These are phyloP conservation scores for Dendrocalamus sinicus DNA, from an alignment of 176 grass and related monocot species.

Conservation along the genomic window DNA sequence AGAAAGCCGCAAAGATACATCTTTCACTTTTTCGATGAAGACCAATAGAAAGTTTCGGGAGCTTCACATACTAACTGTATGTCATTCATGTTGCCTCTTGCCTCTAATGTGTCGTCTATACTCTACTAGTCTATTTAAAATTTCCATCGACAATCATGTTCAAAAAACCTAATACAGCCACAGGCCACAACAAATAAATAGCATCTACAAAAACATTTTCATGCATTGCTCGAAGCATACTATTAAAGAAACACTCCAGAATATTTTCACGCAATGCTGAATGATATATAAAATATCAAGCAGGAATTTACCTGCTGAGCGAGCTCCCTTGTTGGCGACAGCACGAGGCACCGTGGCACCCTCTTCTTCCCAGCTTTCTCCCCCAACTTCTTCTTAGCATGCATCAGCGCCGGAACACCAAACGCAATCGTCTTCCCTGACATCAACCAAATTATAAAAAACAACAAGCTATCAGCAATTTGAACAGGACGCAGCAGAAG, in stretches of 20 bases:
- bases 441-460: slow-evolving; percentile 22
- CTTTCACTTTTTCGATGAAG: neutral
- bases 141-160: neutral
- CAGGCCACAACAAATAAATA: neutral
- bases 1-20: neutral
- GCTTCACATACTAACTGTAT: neutral
- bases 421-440: slow-evolving; percentile 94
- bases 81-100: neutral
- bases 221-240: neutral
- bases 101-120: neutral
- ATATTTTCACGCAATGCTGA: neutral
- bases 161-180: neutral
- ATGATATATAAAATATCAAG: neutral
- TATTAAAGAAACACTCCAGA: neutral
- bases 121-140: neutral
- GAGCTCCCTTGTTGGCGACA: slow-evolving; percentile 94
- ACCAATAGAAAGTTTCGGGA: neutral
- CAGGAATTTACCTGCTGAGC: slow-evolving; percentile 78
- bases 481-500: neutral
- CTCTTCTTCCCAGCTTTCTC: slow-evolving; percentile 65
- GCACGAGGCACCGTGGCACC: slow-evolving; percentile 75
- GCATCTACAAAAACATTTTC: neutral
- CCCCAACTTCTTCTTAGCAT: slow-evolving; percentile 69
- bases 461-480: neutral
- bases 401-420: slow-evolving; percentile 89